Base-by-base conservation (phyloP, 202 grass and related monocot species). In the Saccharum hybrid region DNA sequence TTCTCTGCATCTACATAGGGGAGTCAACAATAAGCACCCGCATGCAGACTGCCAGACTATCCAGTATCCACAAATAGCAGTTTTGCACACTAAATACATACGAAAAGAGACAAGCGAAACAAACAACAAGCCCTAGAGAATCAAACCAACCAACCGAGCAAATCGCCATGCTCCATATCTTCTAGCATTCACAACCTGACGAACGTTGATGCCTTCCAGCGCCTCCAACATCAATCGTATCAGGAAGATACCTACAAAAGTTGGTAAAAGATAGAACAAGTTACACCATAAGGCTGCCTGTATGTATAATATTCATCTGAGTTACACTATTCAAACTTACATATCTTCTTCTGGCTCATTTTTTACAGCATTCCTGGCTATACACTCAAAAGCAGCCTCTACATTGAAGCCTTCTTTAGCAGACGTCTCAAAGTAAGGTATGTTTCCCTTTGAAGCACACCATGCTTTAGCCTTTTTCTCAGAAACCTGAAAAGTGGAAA, bases 401-500 rank as follows among this genome's bases (percentile, higher is more conserved):
- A 97, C 91, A 59, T 96, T 99, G 82, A 92, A 92, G 76, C 96
- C 96, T 79, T 99, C 93, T 90, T 99, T 99, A 54, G 96, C 96
- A 36, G 96, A 99, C 11, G 91, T 96, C 89, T 99, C 96, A 43
- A 96, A 99, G 49, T 94, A 99, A 56, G 96, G 93, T 41, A 98
- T 98, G 65, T 90, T 93, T 63, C 93, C 93, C 79, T 96, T 96
- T 14, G 96, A 96, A 46, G 93, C 89, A 88, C 96, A 99, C 96
- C 96, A 99, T 48, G 89, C 89, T 85, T 88, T 97, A 65, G 89
- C 91, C 77, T 97, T 97, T 68, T 97, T 97, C 76, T 91, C 91
- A 4, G 94, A 97, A 79, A 97, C 89, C 94, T 97, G 72, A 30
- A 38, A 76, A 71, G 8, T 94, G 67, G 10, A 38, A 72, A 71